Conservation (phyloP, 495 filamentous ascomycete genomes). For the Xylaria nigripes region DNA sequence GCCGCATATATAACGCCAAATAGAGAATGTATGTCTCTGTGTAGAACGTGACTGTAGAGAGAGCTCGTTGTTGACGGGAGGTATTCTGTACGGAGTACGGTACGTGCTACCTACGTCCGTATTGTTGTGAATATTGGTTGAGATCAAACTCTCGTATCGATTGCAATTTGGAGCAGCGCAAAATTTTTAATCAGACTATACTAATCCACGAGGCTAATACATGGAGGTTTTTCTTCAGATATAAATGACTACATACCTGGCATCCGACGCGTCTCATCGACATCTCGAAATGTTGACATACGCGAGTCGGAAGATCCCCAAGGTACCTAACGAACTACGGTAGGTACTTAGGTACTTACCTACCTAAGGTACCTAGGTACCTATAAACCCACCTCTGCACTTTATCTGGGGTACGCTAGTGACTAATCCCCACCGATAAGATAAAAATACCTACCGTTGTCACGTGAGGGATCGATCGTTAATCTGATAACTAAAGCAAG, state of each 20-base stretch:
- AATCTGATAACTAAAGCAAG: neutral
- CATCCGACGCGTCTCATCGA: conserved; percentile 4
- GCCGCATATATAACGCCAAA: too few relatives aligned
- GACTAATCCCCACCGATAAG: too few relatives aligned
- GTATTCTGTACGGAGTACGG: too few relatives aligned
- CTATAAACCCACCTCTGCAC: too few relatives aligned
- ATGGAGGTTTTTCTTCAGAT: neutral
- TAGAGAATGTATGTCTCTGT: too few relatives aligned
- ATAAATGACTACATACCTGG: neutral
- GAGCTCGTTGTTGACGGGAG: too few relatives aligned
- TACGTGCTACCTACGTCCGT: too few relatives aligned
- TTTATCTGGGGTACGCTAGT: too few relatives aligned
- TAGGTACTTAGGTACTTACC: too few relatives aligned
- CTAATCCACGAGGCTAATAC: neutral
- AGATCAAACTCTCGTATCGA: neutral
- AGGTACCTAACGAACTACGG: too few relatives aligned
- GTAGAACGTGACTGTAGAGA: neutral
- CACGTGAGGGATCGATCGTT: neutral
- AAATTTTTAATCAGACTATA: neutral
- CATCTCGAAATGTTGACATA: conserved; percentile 2
- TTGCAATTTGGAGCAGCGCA: neutral
- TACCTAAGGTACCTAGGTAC: too few relatives aligned
- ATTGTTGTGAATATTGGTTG: neutral
- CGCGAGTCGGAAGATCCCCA: conserved; percentile 5
- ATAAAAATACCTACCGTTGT: neutral